Conservation (phyloP, 2,329 filamentous ascomycete species). For the Mycogone perniciosa region DNA sequence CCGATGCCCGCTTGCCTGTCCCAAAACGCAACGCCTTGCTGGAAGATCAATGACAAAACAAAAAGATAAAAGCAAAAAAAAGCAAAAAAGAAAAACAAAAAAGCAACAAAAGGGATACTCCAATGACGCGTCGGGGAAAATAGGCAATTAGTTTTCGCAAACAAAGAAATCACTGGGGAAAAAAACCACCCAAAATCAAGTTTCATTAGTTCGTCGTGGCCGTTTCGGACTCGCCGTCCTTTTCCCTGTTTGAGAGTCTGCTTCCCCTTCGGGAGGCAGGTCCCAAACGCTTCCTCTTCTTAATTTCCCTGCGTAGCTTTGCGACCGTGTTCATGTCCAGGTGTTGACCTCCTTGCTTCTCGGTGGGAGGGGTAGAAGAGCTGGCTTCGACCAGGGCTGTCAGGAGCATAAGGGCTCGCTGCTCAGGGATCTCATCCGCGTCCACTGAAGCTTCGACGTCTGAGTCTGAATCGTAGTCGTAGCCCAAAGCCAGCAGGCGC, state of each 20-base stretch:
- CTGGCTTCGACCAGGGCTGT: not conserved
- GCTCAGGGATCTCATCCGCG: constrained; percentile 7
- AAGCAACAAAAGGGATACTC: not conserved
- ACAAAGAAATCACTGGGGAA: too few relatives aligned
- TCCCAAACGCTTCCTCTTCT: not conserved
- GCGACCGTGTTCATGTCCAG: constrained; percentile 8
- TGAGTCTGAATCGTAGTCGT: constrained; percentile 20
- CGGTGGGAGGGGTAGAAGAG: not conserved
- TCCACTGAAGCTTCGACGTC: constrained; percentile 6
- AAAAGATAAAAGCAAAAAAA: not conserved
- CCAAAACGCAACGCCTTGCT: constrained; percentile 1
- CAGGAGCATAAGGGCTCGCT: constrained; percentile 4
- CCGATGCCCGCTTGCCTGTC: not conserved
- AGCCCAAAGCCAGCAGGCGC: constrained; percentile 18
- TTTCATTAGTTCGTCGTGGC: not conserved
- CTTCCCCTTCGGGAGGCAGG: not conserved
- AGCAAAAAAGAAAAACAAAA: not conserved
- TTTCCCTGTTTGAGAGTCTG: not conserved
- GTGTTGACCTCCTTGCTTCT: not conserved
- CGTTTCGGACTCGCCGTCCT: not conserved
- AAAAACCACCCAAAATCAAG: too few relatives aligned
- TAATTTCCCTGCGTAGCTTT: constrained; percentile 10
- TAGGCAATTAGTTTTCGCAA: not conserved
- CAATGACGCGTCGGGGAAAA: too few relatives aligned
- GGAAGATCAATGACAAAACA: not conserved